These are phyloP conservation scores for Aspergillus fijiensis DNA, from an alignment of 2,329 filamentous ascomycete genomes.

Conservation along the genomic window DNA sequence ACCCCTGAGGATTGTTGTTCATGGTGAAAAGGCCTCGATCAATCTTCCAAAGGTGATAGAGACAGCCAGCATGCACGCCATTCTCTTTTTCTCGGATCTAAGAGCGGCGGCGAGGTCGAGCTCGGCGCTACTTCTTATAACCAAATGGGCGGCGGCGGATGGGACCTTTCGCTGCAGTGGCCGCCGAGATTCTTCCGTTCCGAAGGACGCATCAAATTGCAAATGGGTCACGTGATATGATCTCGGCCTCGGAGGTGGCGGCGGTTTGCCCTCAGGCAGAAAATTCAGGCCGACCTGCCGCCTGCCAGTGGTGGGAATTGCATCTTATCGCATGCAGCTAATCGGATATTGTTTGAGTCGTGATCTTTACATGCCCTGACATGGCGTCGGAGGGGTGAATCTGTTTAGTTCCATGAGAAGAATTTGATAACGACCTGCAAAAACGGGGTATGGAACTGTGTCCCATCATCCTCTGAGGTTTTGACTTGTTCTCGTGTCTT, in stretches of 20 bases:
- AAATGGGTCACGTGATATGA: constrained; percentile 15
- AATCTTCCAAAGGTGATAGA: constrained; percentile 20
- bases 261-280: constrained; percentile 9
- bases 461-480: constrained; percentile 2
- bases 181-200: constrained; percentile 25
- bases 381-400: background rate
- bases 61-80: constrained; percentile 26
- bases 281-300: constrained; percentile 18
- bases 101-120: background rate
- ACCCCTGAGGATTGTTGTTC: constrained; percentile 39
- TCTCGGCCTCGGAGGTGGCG: too few relatives aligned
- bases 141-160: constrained; percentile 9
- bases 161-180: background rate
- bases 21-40: constrained; percentile 30
- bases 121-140: background rate
- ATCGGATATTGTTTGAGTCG: constrained; percentile 2
- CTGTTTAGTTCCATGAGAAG: background rate
- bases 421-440: background rate
- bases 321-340: constrained; percentile 1
- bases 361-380: background rate
- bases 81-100: constrained; percentile 17
- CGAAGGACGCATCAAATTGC: constrained; percentile 3
- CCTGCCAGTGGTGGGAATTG: constrained; percentile 23
- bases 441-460: constrained; percentile 20
- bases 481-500: constrained; percentile 11